Conservation (phyloP, 2,329 filamentous ascomycete species). For the Cercospora janseana region DNA sequence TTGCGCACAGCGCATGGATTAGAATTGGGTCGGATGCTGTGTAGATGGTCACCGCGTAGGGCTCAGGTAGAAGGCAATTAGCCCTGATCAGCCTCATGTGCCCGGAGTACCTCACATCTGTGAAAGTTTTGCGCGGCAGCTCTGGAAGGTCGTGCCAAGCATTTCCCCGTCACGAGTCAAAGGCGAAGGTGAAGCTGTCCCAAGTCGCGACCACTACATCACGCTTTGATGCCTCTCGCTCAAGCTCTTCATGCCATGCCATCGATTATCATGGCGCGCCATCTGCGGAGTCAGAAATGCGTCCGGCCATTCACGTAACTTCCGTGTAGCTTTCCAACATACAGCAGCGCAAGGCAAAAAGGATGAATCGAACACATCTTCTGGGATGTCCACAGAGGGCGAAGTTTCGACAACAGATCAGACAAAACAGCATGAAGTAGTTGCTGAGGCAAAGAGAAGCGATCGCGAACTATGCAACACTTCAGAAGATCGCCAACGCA, state of each 20-base stretch:
- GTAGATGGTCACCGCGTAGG: neutral
- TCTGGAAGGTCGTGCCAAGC: no score
- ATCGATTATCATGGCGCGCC: slow-evolving; percentile 15
- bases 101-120: no score
- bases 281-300: slow-evolving; percentile 29
- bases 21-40: neutral
- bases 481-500: no score
- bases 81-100: no score
- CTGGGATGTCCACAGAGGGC: slow-evolving; percentile 8
- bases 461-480: no score
- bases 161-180: no score
- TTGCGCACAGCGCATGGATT: neutral
- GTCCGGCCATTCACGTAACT: slow-evolving; percentile 26
- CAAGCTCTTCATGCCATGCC: slow-evolving; percentile 24
- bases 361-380: slow-evolving; percentile 8
- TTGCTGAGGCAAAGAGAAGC: neutral
- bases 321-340: slow-evolving; percentile 26
- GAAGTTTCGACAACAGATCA: neutral
- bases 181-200: neutral
- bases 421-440: neutral
- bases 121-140: no score
- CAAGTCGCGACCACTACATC: neutral
- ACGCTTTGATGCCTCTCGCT: neutral
- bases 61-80: no score
- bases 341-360: slow-evolving; percentile 3